phyloP scores from a whole-genome alignment of 2,329 filamentous ascomycete genomes.

The Plectosphaerella sp. region DNA sequence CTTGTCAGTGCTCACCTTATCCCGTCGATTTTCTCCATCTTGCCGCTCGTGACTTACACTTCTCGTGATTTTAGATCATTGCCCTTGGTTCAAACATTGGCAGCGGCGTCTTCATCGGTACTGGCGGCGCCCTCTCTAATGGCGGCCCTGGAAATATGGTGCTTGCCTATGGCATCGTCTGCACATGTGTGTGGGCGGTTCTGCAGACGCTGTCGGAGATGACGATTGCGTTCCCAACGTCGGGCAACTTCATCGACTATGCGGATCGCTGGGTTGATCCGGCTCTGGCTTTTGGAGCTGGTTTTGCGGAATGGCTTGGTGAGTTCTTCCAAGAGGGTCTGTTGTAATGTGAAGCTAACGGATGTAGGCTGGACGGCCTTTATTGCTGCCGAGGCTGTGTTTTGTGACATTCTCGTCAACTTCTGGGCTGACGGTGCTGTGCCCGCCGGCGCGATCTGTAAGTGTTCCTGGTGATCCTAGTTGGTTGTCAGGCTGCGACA shows the following conservation, averaged over 20 bases:
- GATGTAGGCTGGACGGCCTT: not conserved
- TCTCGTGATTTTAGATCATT: conserved; percentile 12
- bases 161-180: conserved; percentile 23
- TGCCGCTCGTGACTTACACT: not conserved
- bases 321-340: not conserved
- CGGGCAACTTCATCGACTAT: conserved; percentile 31
- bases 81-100: conserved; percentile 24
- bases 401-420: not conserved
- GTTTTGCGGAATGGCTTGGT: conserved; percentile 21
- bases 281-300: conserved; percentile 30
- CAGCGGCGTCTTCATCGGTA: conserved; percentile 30
- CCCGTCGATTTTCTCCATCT: not conserved
- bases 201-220: conserved; percentile 23
- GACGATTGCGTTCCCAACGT: conserved; percentile 29
- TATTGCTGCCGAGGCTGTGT: not conserved
- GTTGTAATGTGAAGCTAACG: too few species aligned
- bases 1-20: too few species aligned
- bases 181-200: conserved; percentile 10
- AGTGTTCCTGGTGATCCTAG: not conserved
- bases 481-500: not conserved
- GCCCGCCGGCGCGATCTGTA: not conserved
- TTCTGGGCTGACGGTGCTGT: not conserved
- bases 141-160: conserved; percentile 26
- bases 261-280: conserved; percentile 31
- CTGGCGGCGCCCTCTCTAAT: conserved; percentile 22